A percentile compares a stretch with the other conserved stretches of the same genome.
Evolutionary conservation across 441 rosid species (phyloP).

Genomic region (Oxalis stricta): DNA sequence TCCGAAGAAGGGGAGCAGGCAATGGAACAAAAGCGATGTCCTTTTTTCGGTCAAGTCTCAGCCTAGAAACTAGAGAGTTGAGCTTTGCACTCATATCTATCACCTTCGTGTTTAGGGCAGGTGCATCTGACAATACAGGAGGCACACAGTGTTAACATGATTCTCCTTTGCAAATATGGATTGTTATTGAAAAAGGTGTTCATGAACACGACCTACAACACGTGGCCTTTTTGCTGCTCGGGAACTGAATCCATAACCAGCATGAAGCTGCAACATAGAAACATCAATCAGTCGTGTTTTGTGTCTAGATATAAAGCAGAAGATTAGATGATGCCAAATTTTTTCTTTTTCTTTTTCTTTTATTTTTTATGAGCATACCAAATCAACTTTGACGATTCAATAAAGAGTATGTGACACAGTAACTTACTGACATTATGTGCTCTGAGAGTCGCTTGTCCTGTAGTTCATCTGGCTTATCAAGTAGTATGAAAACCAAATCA

Average conservation of each 20-base stretch:
- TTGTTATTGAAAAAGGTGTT: not conserved
- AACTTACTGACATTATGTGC: slow-evolving; percentile 94
- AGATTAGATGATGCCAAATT: not conserved
- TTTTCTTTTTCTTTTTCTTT: too few species aligned
- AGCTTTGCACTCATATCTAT: slow-evolving; percentile 30
- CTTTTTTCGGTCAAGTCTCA: slow-evolving; percentile 60
- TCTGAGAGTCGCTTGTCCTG: slow-evolving; percentile 89
- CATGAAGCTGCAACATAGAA: slow-evolving; percentile 62
- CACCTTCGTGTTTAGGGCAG: slow-evolving; percentile 25
- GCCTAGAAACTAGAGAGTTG: slow-evolving; percentile 65
- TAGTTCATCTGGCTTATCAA: slow-evolving; percentile 90
- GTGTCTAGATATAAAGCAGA: not conserved
- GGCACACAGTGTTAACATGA: not conserved
- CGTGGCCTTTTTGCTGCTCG: slow-evolving; percentile 43
- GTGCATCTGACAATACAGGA: slow-evolving; percentile 22
- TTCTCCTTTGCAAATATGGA: not conserved
- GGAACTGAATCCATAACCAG: slow-evolving; percentile 45
- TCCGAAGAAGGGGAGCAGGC: slow-evolving; percentile 79
- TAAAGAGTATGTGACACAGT: too few species aligned
- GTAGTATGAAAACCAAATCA: slow-evolving; percentile 93
- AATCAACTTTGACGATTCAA: too few species aligned
- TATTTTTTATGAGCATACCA: too few species aligned
- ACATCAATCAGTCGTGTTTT: slow-evolving; percentile 1
- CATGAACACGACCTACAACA: slow-evolving; percentile 26
- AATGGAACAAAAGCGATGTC: slow-evolving; percentile 64